Percentiles rank a stretch among this genome's conserved stretches.
These are phyloP conservation scores for Trichoderma citrinoviride DNA, from an alignment of 2,329 filamentous ascomycete species.

Conservation along the genomic window DNA sequence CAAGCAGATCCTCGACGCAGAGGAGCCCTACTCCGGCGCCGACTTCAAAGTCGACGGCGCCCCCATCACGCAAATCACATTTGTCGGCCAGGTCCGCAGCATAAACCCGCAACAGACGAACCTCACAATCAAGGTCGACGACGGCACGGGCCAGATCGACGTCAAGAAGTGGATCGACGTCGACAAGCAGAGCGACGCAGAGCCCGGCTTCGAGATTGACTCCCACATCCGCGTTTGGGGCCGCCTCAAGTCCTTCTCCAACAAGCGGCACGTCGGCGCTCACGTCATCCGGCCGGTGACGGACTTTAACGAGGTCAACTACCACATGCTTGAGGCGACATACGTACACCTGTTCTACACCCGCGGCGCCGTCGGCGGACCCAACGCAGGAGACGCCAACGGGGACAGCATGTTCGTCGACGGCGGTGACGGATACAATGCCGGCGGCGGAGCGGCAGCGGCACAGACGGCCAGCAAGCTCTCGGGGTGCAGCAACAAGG, in stretches of 20 bases:
- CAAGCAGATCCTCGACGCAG: conserved; percentile 85
- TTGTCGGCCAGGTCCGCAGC: conserved; percentile 87
- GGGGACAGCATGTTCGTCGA: conserved; percentile 58
- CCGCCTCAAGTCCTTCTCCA: conserved; percentile 77
- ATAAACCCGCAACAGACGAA: conserved; percentile 86
- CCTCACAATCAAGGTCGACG: conserved; percentile 88
- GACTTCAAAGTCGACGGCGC: conserved; percentile 81
- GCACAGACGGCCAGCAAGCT: conserved; percentile 42
- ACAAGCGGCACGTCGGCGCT: conserved; percentile 76
- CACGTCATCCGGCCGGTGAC: conserved; percentile 76
- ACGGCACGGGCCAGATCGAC: conserved; percentile 89
- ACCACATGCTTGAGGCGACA: conserved; percentile 86
- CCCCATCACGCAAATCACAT: conserved; percentile 68
- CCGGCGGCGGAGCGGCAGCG: conserved; percentile 38
- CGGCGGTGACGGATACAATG: conserved; percentile 42
- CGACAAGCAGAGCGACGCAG: conserved; percentile 50
- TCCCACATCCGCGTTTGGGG: conserved; percentile 85
- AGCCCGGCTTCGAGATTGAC: conserved; percentile 63
- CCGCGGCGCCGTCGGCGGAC: conserved; percentile 57
- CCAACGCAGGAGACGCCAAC: conserved; percentile 41
- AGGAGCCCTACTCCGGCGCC: conserved; percentile 67
- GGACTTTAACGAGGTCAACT: conserved; percentile 90
- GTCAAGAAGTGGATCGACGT: conserved; percentile 83
- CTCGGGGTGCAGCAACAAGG: conserved; percentile 51
- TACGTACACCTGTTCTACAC: conserved; percentile 84